Base-by-base conservation (phyloP, 306 rosid genomes). In the Inga laurina region DNA sequence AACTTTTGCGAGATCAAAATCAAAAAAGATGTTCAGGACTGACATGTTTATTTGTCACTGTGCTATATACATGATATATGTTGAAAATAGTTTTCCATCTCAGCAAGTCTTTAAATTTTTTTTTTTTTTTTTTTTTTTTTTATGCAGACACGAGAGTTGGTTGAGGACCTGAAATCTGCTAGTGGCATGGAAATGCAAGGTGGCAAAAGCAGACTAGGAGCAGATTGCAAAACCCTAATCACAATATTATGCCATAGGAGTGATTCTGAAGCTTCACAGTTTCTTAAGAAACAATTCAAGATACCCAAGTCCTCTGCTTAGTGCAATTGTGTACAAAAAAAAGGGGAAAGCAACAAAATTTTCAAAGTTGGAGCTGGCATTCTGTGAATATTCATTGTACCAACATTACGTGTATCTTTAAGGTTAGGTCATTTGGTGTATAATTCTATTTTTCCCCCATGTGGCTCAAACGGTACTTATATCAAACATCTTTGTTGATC, bases 201-300 rank as follows among this genome's bases (percentile, higher is more conserved):
- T 57, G 85, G 93, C 54, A 88, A 88, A 92, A 87, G 97, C 87
- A 96, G 82, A 87, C 89, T 94, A n/a, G 99, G 98, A 83, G 88
- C 97, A 82, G 97, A 96, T 88, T 86, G 94, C 18, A 91, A 94
- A 86, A 96, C 99, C 11, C 82, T 93, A 24, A 56, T 96, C 81
- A 91, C 98, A 91, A 86, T 93, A 85, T 82, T 96, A 41, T 94
- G 98, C 82, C 99, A 96, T 70, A 89, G 99, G 80, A 84, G 87
- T 81, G 98, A 94, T 80, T 84, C 97, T 45, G 99, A 92, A 78
- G 99, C 99, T 72, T 92, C 98, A 51, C 97, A 89, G 44, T 96
- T 96, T 84, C 90, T 96, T 54, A 96, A 93, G 94, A 96, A 94
- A 87, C 99, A 96, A 87, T 96, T 79, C 93, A 96, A 91, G 87